phyloP scores from a whole-genome alignment of 192 early-diverging fungal genomes.

The Backusella mclennaniae region DNA sequence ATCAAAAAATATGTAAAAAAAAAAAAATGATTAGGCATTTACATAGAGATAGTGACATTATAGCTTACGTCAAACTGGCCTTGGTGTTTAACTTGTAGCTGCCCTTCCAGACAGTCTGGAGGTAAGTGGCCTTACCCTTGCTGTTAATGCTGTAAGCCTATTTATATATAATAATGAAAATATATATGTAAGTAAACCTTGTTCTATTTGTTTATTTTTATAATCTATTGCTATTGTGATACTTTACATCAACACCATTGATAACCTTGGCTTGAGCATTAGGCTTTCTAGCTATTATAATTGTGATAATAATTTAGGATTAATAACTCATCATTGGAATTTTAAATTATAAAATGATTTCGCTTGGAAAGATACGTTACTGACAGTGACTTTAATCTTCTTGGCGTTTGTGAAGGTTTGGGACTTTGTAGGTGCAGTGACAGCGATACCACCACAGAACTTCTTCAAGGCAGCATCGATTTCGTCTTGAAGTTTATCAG shows the following conservation, averaged over 20 bases:
- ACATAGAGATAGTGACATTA: neutral
- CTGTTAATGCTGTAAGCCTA: constrained; percentile 29
- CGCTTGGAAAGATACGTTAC: constrained; percentile 18
- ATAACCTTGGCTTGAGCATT: constrained; percentile 32
- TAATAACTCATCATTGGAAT: neutral
- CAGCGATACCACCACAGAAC: constrained; percentile 35
- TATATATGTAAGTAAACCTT: neutral
- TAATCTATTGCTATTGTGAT: neutral
- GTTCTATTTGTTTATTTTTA: neutral
- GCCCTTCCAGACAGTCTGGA: constrained; percentile 34
- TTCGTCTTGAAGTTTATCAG: constrained; percentile 29
- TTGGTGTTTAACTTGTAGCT: constrained; percentile 29
- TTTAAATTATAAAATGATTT: neutral
- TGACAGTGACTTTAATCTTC: constrained; percentile 32
- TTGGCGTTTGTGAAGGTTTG: constrained; percentile 22
- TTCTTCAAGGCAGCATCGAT: constrained; percentile 34
- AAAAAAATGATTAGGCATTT: neutral
- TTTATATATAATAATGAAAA: neutral
- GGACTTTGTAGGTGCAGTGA: constrained; percentile 22
- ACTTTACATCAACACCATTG: constrained; percentile 32
- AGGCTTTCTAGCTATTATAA: constrained; percentile 28
- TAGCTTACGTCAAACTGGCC: constrained; percentile 32
- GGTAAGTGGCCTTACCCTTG: constrained; percentile 28
- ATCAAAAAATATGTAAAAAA: neutral
- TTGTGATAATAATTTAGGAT: neutral